Base-by-base conservation (phyloP, 2,329 filamentous ascomycete genomes). In the Emericellopsis cladophorae region DNA sequence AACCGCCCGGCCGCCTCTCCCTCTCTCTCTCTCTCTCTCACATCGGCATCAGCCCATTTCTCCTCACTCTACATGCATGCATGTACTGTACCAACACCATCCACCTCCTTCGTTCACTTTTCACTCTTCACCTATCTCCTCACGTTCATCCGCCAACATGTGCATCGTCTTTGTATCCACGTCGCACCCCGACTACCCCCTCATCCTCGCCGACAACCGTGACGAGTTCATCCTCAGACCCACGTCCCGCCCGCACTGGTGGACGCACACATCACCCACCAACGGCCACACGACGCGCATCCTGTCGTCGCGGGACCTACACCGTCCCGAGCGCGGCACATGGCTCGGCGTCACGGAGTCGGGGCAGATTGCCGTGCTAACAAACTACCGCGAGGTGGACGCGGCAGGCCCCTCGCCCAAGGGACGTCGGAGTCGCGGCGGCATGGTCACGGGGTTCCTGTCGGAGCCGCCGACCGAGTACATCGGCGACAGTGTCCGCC, bases 151-250 rank as follows among this genome's bases (percentile, higher is more conserved):
- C 9, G 9, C 8, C 39, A 46, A 21, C 12, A 89, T 89, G 84
- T 89, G 84, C 56, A 88, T 89, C 61, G 79, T 78, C 38, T 66
- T 89, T 36, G 65, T 86, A 44, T 85, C 83, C 22, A 89, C 83
- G 15, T 72, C 80, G 36, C 84, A 89, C 54, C 84, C 84, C 9
- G 67, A 73, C 48, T 89, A 89, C 60, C 72, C 81, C 22, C 68
- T 89, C 45, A 82, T 90, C 50, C 63, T 85, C 45, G 67, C 88
- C 54, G 77, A 88, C 62, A 90, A 90, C 58, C 75, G 84, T 50
- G 84, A 90, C 64, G 83, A 81, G 56, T 81, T 74, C 60, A 74
- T 81, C 46, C 66, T 79, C 12, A 68, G 77, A 23, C 77, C 77
- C 4, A 81, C 77, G 2, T 77, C 72, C 40, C 65, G 72, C 44